Percentiles rank a stretch among this genome's conserved stretches.
Conservation (phyloP, 1,284 basidiomycete genomes). For the Puccinia novopanici region DNA sequence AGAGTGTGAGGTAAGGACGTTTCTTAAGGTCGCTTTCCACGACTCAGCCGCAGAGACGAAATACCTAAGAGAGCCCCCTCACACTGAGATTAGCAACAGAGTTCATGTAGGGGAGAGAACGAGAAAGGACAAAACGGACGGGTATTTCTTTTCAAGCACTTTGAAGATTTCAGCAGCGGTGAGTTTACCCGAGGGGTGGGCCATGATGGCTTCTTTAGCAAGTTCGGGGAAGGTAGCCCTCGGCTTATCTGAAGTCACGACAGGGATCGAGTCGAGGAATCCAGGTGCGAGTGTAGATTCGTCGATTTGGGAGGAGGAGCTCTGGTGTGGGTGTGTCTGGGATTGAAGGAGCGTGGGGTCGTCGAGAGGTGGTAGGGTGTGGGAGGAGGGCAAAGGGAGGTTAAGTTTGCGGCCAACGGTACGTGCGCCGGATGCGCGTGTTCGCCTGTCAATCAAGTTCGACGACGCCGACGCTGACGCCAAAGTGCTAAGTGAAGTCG, state of each 20-base stretch:
- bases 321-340: too few relatives aligned
- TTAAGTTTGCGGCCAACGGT: conserved; percentile 34
- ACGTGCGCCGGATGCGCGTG: conserved; percentile 35
- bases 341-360: not conserved
- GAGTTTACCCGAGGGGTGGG: conserved; percentile 42
- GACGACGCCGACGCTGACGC: not conserved
- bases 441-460: conserved; percentile 22
- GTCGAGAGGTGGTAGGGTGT: conserved; percentile 25
- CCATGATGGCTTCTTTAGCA: conserved; percentile 46
- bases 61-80: conserved; percentile 12
- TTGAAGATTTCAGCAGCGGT: conserved; percentile 51
- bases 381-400: conserved; percentile 34
- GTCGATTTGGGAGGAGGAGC: conserved; percentile 19
- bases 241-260: conserved; percentile 29
- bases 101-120: not conserved
- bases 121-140: conserved; percentile 24
- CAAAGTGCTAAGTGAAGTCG: not conserved
- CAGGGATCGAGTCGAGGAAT: conserved; percentile 45
- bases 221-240: conserved; percentile 43
- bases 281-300: conserved; percentile 32
- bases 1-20: conserved; percentile 49
- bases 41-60: conserved; percentile 47
- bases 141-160: conserved; percentile 51
- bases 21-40: conserved; percentile 50
- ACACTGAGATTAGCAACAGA: not conserved